Percentiles rank a stretch among this genome's conserved stretches.
Evolutionary conservation across 495 filamentous ascomycete genomes (phyloP).

Genomic region (Penicillium herquei): DNA sequence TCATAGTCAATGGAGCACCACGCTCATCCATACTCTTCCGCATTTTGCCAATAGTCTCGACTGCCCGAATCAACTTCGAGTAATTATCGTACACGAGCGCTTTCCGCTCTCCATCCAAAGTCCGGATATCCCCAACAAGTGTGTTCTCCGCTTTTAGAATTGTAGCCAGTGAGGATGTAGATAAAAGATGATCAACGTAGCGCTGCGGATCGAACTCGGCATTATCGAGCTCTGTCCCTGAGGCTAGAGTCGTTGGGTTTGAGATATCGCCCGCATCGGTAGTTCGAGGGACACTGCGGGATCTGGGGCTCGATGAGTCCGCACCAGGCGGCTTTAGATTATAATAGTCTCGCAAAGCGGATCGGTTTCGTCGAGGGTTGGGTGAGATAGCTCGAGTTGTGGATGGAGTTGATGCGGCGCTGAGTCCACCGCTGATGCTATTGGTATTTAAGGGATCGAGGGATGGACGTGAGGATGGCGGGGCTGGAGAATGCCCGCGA

Average conservation of each 20-base stretch:
- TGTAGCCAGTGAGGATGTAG: conserved; percentile 58
- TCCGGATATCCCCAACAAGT: conserved; percentile 69
- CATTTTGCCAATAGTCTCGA: conserved; percentile 84
- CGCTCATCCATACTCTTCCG: conserved; percentile 49
- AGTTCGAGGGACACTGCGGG: conserved; percentile 39
- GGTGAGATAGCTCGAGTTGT: conserved; percentile 49
- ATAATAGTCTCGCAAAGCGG: conserved; percentile 92
- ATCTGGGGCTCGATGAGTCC: conserved; percentile 22
- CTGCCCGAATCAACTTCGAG: conserved; percentile 89
- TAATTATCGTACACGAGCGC: conserved; percentile 98
- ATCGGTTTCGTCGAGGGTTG: conserved; percentile 63
- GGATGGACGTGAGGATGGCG: conserved; percentile 69
- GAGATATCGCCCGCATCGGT: conserved; percentile 40
- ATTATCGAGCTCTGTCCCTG: conserved; percentile 48
- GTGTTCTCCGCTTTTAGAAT: conserved; percentile 62
- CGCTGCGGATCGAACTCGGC: conserved; percentile 46
- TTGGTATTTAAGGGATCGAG: conserved; percentile 57
- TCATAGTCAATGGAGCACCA: conserved; percentile 48
- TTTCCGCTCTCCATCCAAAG: conserved; percentile 92
- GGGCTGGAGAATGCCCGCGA: conserved; percentile 56
- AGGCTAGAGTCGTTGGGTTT: conserved; percentile 27
- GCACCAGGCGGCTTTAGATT: conserved; percentile 64
- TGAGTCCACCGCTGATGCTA: conserved; percentile 43
- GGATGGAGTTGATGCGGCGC: conserved; percentile 49
- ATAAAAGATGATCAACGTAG: conserved; percentile 46